Conservation (phyloP, 176 grass and related monocot species). For the Oryza rufipogon region DNA sequence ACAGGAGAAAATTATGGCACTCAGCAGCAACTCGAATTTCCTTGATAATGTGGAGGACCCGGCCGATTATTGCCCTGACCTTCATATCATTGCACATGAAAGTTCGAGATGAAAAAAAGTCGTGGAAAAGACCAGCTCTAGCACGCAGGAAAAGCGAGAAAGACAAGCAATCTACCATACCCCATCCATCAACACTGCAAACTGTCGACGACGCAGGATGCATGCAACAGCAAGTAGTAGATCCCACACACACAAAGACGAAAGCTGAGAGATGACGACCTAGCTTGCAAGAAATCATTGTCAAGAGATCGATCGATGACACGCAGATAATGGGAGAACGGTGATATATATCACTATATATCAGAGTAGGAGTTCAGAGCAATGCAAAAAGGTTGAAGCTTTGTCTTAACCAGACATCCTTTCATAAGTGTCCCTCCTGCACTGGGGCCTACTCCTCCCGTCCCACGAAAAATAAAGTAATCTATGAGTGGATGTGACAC, state of each 20-base stretch:
- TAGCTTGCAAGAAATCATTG: neutral
- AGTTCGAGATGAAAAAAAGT: constrained; percentile 23
- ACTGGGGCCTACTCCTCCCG: too few relatives aligned
- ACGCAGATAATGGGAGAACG: neutral
- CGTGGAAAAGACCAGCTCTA: neutral
- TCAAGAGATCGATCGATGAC: too few relatives aligned
- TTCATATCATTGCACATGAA: neutral
- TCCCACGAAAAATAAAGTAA: too few relatives aligned
- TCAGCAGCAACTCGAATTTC: neutral
- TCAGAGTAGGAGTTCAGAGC: neutral
- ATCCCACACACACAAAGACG: neutral
- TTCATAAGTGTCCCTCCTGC: too few relatives aligned
- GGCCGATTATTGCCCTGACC: neutral
- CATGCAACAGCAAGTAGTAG: constrained; percentile 26
- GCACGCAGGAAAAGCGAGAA: constrained; percentile 37
- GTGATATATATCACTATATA: neutral
- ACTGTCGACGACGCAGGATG: neutral
- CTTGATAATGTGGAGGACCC: neutral
- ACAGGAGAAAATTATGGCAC: neutral
- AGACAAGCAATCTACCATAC: constrained; percentile 26
- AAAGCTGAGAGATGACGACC: neutral
- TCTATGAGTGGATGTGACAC: too few relatives aligned
- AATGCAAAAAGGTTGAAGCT: constrained; percentile 4
- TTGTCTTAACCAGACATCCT: too few relatives aligned
- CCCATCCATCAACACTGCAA: neutral